These are phyloP conservation scores for Dendrothele bispora DNA, from an alignment of 768 basidiomycete genomes.

Conservation along the genomic window DNA sequence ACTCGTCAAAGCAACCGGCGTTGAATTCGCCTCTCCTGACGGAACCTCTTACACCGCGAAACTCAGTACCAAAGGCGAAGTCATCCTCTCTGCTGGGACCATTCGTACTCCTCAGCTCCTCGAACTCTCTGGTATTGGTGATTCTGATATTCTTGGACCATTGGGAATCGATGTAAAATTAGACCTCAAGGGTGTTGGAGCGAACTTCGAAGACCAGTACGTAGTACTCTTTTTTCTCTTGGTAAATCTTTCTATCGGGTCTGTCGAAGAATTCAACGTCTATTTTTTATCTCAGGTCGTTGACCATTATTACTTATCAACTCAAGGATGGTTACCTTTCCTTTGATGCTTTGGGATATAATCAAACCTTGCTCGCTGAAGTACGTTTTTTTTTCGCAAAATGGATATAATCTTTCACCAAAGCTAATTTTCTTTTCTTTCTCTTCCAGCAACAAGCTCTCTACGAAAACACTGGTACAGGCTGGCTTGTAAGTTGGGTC, in stretches of 20 bases:
- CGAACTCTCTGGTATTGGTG: slow-evolving; percentile 34
- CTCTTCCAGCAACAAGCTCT: slow-evolving; percentile 25
- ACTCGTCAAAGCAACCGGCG: slow-evolving; percentile 19
- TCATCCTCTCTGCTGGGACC: no score
- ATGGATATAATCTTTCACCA: no score
- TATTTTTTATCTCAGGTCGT: no score
- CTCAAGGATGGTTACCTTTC: slow-evolving; percentile 27
- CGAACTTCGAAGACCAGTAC: slow-evolving; percentile 34
- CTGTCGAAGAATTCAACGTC: slow-evolving; percentile 19
- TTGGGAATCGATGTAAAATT: slow-evolving; percentile 26
- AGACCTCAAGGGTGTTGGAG: slow-evolving; percentile 32
- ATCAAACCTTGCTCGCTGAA: slow-evolving; percentile 24
- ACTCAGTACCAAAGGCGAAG: slow-evolving; percentile 19
- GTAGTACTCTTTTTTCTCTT: neutral
- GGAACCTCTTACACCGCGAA: slow-evolving; percentile 16
- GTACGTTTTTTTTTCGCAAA: slow-evolving; percentile 15
- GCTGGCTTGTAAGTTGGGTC: slow-evolving; percentile 26
- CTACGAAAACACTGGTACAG: slow-evolving; percentile 23
- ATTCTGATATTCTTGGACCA: no score
- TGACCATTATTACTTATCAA: slow-evolving; percentile 29
- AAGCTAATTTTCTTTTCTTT: no score
- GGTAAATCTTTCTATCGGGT: no score
- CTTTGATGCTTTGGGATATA: slow-evolving; percentile 29
- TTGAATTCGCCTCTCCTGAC: slow-evolving; percentile 26
- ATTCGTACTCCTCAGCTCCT: slow-evolving; percentile 35